phyloP scores from a whole-genome alignment of 2,329 filamentous ascomycete species.

The Aureobasidium leucospermi region DNA sequence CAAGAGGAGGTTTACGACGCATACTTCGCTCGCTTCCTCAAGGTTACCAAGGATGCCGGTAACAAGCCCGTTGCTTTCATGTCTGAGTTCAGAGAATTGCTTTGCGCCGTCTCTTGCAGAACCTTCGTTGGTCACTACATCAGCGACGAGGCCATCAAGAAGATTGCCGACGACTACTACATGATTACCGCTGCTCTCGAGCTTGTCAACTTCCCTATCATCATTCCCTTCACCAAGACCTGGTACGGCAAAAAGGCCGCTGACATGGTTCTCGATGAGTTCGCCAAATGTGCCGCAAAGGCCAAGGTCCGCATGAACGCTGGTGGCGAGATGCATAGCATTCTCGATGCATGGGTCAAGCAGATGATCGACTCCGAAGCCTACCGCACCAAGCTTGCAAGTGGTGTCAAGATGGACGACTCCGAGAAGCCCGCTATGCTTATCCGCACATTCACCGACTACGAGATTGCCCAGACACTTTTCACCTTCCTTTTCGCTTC shows the following conservation, averaged over 20 bases:
- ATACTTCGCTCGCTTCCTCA: slow-evolving; percentile 74
- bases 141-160: slow-evolving; percentile 80
- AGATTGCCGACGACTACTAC: slow-evolving; percentile 94
- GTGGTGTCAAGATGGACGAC: slow-evolving; percentile 54
- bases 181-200: slow-evolving; percentile 92
- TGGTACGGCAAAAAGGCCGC: slow-evolving; percentile 94
- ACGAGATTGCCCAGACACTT: slow-evolving; percentile 85
- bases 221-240: slow-evolving; percentile 83
- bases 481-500: slow-evolving; percentile 97
- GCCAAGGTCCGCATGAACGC: slow-evolving; percentile 74
- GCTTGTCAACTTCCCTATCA: slow-evolving; percentile 96
- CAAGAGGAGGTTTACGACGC: slow-evolving; percentile 86
- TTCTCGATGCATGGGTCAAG: slow-evolving; percentile 92
- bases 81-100: slow-evolving; percentile 84
- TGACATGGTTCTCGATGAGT: slow-evolving; percentile 80
- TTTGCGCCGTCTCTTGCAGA: slow-evolving; percentile 88
- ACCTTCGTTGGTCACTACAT: slow-evolving; percentile 98
- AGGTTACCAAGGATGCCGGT: slow-evolving; percentile 60
- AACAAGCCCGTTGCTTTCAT: slow-evolving; percentile 81
- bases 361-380: slow-evolving; percentile 77
- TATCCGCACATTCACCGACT: slow-evolving; percentile 80
- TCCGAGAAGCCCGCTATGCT: slow-evolving; percentile 75
- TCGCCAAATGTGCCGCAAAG: slow-evolving; percentile 82
- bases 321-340: slow-evolving; percentile 79
- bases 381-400: slow-evolving; percentile 71